Conservation (phyloP, 768 basidiomycete species). For the Pleurotus ostreatus region DNA sequence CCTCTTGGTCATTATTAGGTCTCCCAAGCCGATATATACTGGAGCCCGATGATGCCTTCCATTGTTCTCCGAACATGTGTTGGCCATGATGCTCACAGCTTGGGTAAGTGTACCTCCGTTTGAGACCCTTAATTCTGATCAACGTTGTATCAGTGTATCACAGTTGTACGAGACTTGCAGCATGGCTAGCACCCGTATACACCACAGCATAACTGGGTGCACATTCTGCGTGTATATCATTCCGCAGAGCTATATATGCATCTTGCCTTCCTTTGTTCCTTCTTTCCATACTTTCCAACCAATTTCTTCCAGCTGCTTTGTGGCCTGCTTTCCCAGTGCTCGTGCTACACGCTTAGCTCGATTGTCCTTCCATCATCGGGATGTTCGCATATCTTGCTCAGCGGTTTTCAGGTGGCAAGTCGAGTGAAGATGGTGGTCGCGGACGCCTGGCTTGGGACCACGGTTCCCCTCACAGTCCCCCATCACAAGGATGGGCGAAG, state of each 20-base stretch:
- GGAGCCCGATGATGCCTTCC: no score
- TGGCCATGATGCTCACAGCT: neutral
- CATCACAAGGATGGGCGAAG: slow-evolving; percentile 4
- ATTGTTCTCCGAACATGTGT: neutral
- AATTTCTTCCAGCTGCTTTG: neutral
- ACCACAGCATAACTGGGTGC: neutral
- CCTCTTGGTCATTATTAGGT: no score
- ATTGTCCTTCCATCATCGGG: neutral
- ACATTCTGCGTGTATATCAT: slow-evolving; percentile 6
- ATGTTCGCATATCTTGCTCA: neutral
- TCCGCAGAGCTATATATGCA: slow-evolving; percentile 7
- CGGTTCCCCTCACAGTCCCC: neutral
- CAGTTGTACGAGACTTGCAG: no score
- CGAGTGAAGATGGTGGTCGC: neutral
- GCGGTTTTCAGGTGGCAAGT: neutral
- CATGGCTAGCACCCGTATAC: no score
- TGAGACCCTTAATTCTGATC: neutral
- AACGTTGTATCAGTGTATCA: neutral
- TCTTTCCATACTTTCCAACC: neutral
- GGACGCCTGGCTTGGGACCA: neutral
- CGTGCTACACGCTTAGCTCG: neutral
- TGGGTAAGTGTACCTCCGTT: neutral
- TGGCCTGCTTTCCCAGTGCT: neutral
- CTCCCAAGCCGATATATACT: no score
- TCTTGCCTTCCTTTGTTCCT: neutral